A percentile compares a stretch with the other conserved stretches of the same genome.
phyloP scores from a whole-genome alignment of 257 asterid genomes.

The Apocynum venetum region DNA sequence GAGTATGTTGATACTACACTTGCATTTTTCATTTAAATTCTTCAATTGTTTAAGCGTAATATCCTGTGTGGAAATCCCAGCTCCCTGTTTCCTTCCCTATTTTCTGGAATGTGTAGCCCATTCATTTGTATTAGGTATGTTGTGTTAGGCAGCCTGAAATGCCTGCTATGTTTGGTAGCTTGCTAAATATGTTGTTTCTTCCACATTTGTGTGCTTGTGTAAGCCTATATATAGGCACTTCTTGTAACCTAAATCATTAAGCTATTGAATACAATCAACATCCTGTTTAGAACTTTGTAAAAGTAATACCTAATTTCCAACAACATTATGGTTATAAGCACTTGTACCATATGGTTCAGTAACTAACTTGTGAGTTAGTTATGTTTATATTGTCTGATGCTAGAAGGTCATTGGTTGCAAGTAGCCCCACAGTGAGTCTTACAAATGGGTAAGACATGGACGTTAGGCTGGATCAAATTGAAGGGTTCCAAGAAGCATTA shows the following conservation, averaged over 20 bases:
- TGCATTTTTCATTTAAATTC: neutral
- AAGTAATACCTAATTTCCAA: neutral
- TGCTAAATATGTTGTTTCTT: too few relatives aligned
- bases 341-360: neutral
- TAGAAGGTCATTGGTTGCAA: neutral
- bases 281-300: neutral
- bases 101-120: too few relatives aligned
- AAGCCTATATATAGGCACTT: too few relatives aligned
- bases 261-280: too few relatives aligned
- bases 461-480: neutral
- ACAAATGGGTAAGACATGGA: neutral
- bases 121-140: too few relatives aligned
- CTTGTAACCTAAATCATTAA: too few relatives aligned
- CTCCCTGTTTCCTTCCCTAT: too few relatives aligned
- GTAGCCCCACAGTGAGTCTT: neutral
- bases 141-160: too few relatives aligned
- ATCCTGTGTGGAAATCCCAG: neutral
- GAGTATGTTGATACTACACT: constrained; percentile 46
- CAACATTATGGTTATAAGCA: neutral
- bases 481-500: neutral
- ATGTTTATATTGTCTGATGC: neutral
- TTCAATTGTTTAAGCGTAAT: neutral
- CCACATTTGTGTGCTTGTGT: too few relatives aligned
- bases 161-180: too few relatives aligned
- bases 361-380: neutral